Conservation (phyloP, 78 protist species). For the Trichosphaerium sp. region DNA sequence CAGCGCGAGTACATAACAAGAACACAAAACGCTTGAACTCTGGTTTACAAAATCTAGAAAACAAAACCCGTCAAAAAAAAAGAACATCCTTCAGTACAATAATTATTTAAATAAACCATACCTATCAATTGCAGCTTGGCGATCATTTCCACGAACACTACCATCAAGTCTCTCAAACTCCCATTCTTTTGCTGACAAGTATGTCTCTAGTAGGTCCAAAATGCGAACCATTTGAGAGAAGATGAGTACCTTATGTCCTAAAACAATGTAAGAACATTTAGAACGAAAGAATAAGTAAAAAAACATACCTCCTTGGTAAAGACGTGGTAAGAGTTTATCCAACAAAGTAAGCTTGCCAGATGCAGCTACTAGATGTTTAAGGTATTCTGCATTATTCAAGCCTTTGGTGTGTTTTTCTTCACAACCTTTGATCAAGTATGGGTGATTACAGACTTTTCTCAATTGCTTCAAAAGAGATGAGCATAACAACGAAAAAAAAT, state of each 20-base stretch:
- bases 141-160: constrained; percentile 10
- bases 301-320: too few relatives aligned
- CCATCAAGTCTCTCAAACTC: constrained; percentile 58
- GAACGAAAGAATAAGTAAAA: too few relatives aligned
- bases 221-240: constrained; percentile 73
- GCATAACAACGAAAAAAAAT: too few relatives aligned
- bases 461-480: too few relatives aligned
- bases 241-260: constrained; percentile 62
- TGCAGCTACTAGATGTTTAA: not conserved
- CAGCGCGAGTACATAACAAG: constrained; percentile 78
- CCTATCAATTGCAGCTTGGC: constrained; percentile 57
- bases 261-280: too few relatives aligned
- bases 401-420: too few relatives aligned
- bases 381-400: not conserved
- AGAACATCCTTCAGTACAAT: too few relatives aligned
- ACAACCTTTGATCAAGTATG: constrained; percentile 37
- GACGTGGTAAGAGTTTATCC: constrained; percentile 59
- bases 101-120: too few relatives aligned
- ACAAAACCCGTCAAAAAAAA: not conserved
- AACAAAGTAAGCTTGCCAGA: constrained; percentile 72
- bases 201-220: constrained; percentile 68
- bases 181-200: constrained; percentile 11
- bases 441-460: constrained; percentile 79
- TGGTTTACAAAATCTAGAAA: not conserved
- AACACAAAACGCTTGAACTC: constrained; percentile 39